Base-by-base conservation (phyloP, 345 rosid species). In the Arabidopsis suecica region DNA sequence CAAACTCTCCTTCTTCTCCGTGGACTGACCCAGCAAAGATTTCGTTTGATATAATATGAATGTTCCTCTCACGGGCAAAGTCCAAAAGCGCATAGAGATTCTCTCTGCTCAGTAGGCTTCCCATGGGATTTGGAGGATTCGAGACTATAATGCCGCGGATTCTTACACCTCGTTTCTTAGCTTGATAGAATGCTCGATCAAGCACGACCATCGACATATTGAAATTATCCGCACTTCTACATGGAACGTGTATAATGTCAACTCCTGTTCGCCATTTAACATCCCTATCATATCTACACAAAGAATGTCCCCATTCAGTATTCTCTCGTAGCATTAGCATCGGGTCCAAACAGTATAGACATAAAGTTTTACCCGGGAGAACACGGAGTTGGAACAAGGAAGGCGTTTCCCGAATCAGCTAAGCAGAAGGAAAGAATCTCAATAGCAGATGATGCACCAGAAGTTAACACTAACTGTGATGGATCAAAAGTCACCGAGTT, bases 381-480 rank as follows among this genome's bases (percentile, higher is more conserved):
- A 69, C 85, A 88, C 1, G 97, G 98, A 3, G 98, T 90, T 13
- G 97, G 98, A 64, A 94, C 89, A 14, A 94, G 96, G 75, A 91
- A 91, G 49, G 97, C 97, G 77, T 91, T 94, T 74, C 97, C 98
- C 18, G 86, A 73, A 85, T 94, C 98, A 32, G 97, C 98, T 70
- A 94, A 72, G 77, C 96, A 90, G 84, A 90, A 94, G 78, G 88
- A 84, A 45, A 94, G 92, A 75, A 85, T 86, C 82, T 94, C 97
- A 2, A 88, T 81, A 23, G 97, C 98, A 14, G 97, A 79, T 3
- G 84, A 74, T 51, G 88, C 87, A 63, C 98, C 96, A 32, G 93
- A 81, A 12, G 91, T 84, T 73, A 90, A 79, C 33, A 90, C 82
- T 51, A 94, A 58, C 56, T 88, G 87, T 14, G 87, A 81, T 5